These are phyloP conservation scores for Venturia oleaginea DNA, from an alignment of 2,329 filamentous ascomycete genomes.

Conservation along the genomic window DNA sequence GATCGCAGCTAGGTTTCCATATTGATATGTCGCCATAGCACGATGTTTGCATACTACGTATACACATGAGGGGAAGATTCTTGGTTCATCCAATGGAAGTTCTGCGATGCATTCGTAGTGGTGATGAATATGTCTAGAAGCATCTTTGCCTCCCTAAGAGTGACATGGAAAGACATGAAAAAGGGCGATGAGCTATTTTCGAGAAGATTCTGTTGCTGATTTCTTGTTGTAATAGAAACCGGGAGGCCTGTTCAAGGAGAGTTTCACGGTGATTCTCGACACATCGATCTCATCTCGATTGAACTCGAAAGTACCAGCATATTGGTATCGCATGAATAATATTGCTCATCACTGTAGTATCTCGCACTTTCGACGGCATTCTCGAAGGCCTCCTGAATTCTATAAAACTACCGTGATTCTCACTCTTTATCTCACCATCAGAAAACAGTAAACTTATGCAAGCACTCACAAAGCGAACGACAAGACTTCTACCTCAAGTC, in stretches of 20 bases:
- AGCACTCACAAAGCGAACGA: constrained; percentile 24
- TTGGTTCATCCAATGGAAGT: too few relatives aligned
- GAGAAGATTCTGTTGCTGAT: not conserved
- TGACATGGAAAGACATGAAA: not conserved
- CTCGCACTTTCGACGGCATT: not conserved
- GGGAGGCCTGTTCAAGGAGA: not conserved
- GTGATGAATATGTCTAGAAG: not conserved
- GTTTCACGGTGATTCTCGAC: not conserved
- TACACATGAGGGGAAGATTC: too few relatives aligned
- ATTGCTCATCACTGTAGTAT: not conserved
- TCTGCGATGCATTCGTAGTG: too few relatives aligned
- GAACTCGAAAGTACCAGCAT: not conserved
- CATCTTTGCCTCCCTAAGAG: not conserved
- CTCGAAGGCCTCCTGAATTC: not conserved
- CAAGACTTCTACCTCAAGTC: constrained; percentile 24
- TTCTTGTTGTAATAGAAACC: not conserved
- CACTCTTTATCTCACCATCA: constrained; percentile 4
- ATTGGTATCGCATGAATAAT: not conserved
- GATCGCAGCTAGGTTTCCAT: too few relatives aligned
- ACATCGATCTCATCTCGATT: not conserved
- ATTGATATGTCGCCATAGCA: too few relatives aligned
- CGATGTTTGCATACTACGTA: too few relatives aligned
- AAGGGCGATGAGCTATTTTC: too few relatives aligned
- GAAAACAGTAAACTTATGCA: constrained; percentile 23
- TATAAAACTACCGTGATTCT: constrained; percentile 20